These are phyloP conservation scores for Phytopythium helicoides DNA, from an alignment of 352 stramenopile species.

Conservation along the genomic window DNA sequence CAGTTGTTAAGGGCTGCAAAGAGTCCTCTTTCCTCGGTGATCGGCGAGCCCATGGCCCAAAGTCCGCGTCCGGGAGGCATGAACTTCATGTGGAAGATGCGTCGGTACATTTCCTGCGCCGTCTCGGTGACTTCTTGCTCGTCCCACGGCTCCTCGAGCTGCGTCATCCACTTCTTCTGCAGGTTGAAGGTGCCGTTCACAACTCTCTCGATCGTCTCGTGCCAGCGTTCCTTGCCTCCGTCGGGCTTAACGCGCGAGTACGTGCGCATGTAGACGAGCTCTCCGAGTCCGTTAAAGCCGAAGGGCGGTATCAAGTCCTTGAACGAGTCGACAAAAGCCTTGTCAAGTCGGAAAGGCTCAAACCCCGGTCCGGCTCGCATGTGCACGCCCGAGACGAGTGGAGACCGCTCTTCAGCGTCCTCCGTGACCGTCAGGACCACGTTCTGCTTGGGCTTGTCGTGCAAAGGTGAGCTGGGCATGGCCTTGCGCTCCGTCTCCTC, in stretches of 20 bases:
- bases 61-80: slow-evolving; percentile 89
- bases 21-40: slow-evolving; percentile 83
- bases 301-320: slow-evolving; percentile 64
- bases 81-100: slow-evolving; percentile 95
- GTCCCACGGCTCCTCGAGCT: slow-evolving; percentile 67
- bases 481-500: slow-evolving; percentile 1
- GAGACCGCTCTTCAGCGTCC: slow-evolving; percentile 2
- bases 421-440: slow-evolving; percentile 4
- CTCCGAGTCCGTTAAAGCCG: slow-evolving; percentile 93
- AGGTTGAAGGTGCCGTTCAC: slow-evolving; percentile 94
- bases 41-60: slow-evolving; percentile 93
- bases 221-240: slow-evolving; percentile 85
- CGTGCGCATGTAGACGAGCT: slow-evolving; percentile 92
- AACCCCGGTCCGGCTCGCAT: slow-evolving; percentile 14
- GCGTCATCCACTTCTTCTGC: slow-evolving; percentile 85
- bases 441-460: slow-evolving; percentile 4
- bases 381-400: slow-evolving; percentile 12
- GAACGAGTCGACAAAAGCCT: slow-evolving; percentile 56
- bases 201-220: slow-evolving; percentile 90
- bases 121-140: slow-evolving; percentile 34
- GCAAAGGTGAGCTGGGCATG: neutral
- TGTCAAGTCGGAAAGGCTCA: slow-evolving; percentile 20
- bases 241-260: slow-evolving; percentile 88
- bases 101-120: slow-evolving; percentile 90
- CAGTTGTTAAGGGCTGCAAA: slow-evolving; percentile 94